A percentile compares a stretch with the other conserved stretches of the same genome.
Conservation (phyloP, 192 early-diverging fungal genomes). For the Haplosporangium gracile region DNA sequence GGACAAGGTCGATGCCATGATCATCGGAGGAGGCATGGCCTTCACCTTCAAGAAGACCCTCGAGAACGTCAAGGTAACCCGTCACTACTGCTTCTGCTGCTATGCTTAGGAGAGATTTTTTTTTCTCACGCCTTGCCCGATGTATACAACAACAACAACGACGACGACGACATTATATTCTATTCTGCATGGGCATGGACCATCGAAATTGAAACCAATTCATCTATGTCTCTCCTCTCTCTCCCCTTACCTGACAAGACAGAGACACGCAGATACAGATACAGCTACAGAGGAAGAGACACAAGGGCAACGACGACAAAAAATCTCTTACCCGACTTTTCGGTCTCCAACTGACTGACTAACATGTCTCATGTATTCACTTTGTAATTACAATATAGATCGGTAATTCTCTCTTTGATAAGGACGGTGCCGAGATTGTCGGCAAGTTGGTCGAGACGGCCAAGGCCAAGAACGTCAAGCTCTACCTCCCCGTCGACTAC, state of each 20-base stretch:
- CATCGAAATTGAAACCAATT: neutral
- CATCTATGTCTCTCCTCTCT: neutral
- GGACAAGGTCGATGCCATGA: conserved; percentile 93
- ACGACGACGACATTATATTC: neutral
- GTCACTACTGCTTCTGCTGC: neutral
- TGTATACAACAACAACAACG: neutral
- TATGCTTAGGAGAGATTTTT: neutral
- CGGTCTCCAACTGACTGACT: neutral
- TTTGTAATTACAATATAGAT: conserved; percentile 63
- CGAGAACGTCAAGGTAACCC: conserved; percentile 77
- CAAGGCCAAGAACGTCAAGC: conserved; percentile 87
- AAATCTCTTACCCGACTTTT: neutral
- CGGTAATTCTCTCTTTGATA: conserved; percentile 93
- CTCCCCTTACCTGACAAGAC: neutral
- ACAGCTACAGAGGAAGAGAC: neutral
- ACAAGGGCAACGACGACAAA: neutral
- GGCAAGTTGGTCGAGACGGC: conserved; percentile 88
- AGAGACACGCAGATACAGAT: neutral
- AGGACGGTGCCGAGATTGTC: conserved; percentile 88
- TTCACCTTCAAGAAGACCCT: conserved; percentile 98
- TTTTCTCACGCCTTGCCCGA: neutral
- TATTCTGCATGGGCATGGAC: neutral
- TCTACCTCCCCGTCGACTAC: conserved; percentile 93
- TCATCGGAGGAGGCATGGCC: conserved; percentile 95
- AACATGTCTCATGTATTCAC: neutral